Percentiles rank a stretch among this genome's conserved stretches.
Evolutionary conservation across 2,329 filamentous ascomycete genomes (phyloP).

Genomic region (Aspergillus novofumigatus): DNA sequence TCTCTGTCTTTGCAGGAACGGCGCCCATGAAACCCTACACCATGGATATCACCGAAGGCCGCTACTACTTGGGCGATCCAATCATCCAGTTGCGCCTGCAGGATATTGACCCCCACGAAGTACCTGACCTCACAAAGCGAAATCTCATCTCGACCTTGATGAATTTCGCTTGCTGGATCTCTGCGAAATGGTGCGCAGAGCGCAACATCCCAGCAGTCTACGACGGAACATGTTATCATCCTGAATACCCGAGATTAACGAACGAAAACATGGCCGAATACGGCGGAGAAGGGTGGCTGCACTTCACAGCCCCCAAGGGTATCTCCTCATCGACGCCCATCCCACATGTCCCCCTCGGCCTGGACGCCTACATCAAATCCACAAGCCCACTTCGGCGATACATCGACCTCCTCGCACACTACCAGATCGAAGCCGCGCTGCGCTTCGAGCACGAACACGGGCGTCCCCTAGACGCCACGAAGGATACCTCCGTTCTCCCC

Average conservation of each 20-base stretch:
- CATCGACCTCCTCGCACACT: slow-evolving; percentile 58
- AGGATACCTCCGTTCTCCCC: slow-evolving; percentile 39
- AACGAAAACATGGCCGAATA: slow-evolving; percentile 41
- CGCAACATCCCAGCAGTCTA: slow-evolving; percentile 36
- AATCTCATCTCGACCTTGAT: slow-evolving; percentile 48
- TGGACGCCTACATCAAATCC: slow-evolving; percentile 52
- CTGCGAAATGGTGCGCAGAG: slow-evolving; percentile 32
- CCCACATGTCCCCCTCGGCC: slow-evolving; percentile 49
- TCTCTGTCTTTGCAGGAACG: slow-evolving; percentile 25
- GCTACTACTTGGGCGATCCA: slow-evolving; percentile 40
- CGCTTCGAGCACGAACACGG: slow-evolving; percentile 51
- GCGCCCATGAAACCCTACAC: slow-evolving; percentile 23
- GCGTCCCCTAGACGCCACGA: slow-evolving; percentile 34
- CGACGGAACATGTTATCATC: slow-evolving; percentile 35
- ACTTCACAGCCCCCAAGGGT: slow-evolving; percentile 32
- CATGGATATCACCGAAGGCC: slow-evolving; percentile 25
- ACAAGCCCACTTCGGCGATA: slow-evolving; percentile 61
- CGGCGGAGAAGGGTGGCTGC: slow-evolving; percentile 37
- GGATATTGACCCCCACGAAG: slow-evolving; percentile 32
- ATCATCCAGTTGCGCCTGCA: slow-evolving; percentile 33
- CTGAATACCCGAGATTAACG: slow-evolving; percentile 37
- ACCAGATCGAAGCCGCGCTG: slow-evolving; percentile 61
- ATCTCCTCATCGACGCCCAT: slow-evolving; percentile 46
- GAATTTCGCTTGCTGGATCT: slow-evolving; percentile 48
- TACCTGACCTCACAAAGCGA: slow-evolving; percentile 34